Evolutionary conservation across 305 asterid genomes (phyloP), one percentile per base, ranked within the genome.

Genomic region (Ajuga reptans): DNA sequence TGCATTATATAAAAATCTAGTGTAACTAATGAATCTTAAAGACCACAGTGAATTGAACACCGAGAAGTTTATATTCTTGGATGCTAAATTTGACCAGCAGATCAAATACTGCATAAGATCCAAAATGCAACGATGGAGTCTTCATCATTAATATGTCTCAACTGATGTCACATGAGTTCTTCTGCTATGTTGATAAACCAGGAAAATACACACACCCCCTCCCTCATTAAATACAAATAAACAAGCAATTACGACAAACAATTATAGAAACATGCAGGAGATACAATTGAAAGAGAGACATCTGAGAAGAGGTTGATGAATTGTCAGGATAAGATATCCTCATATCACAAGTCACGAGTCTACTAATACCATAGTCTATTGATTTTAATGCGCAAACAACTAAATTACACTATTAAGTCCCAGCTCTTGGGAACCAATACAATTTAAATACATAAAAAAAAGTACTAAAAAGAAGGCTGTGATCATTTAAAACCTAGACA

Each of bases 361-460:
- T 31, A 9, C 56, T 24, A 29, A 15, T 31, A 4, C 11, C 27
- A 37, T 21, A 31, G 27, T 21, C 27, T 45, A 39, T 69, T 60
- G 46, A 73, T 57, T 11, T 33, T 52, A 17, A 39, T 36, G 41
- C 61, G 21, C 53, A 61, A 60, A 11, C 49, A 66, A 53, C 52
- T 24, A 71, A 66, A 52, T 9, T 53, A 0, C 57, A 63, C 18
- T 10, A 39, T 29, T n/a, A 39, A 41, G 7, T n/a, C 33, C 61
- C 34, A 29, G 71, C 18, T 46, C 66, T 12, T 68, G 64, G 17
- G 54, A 51, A 49, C 34, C 69, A 56, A 81, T 15, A 62, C 4
- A 51, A 1, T 31, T 31, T 31, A 3, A 31, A 47, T 33, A 14
- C 43, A 52, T 51, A 55, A 34, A 64, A 66, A 71, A 17, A 45